phyloP scores from a whole-genome alignment of 2,329 filamentous ascomycete genomes.

The Ciborinia camelliae region DNA sequence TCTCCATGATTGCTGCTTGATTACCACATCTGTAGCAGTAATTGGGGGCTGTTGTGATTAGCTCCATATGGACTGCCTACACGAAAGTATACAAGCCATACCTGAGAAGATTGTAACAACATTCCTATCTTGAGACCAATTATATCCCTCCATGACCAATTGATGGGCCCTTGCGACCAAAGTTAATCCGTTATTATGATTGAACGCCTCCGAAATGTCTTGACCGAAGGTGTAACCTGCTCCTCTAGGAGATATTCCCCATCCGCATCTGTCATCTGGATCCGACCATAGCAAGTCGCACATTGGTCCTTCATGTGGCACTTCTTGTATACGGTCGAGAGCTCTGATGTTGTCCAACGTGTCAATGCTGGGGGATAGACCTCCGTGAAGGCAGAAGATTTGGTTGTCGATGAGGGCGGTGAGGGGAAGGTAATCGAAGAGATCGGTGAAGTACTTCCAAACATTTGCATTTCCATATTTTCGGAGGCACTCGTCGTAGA shows the following conservation, averaged over 20 bases:
- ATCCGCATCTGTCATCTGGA: constrained; percentile 92
- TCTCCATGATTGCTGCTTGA: constrained; percentile 99
- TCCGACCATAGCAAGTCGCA: constrained; percentile 98
- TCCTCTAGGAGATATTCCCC: constrained; percentile 92
- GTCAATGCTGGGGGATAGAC: constrained; percentile 92
- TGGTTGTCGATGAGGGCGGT: constrained; percentile 98
- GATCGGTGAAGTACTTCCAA: constrained; percentile 98
- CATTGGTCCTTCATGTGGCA: constrained; percentile 97
- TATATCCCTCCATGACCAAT: constrained; percentile 99
- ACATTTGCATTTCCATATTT: constrained; percentile 99
- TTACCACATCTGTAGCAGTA: constrained; percentile 99
- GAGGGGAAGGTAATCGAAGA: constrained; percentile 97
- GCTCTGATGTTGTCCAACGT: constrained; percentile 94
- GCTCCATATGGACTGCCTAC: constrained; percentile 18
- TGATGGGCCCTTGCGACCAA: constrained; percentile 95
- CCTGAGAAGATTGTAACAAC: constrained; percentile 98
- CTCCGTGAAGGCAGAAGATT: constrained; percentile 98
- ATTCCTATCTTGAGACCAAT: constrained; percentile 98
- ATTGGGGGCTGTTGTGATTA: constrained; percentile 62
- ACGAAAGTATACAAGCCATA: constrained; percentile 41
- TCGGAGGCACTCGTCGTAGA: constrained; percentile 97
- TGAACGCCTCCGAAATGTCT: constrained; percentile 98
- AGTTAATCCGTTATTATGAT: constrained; percentile 97
- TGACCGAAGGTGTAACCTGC: constrained; percentile 94
- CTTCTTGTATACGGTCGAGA: constrained; percentile 94